These are phyloP conservation scores for Suhomyces xylopsoci DNA, from an alignment of 805 yeast species.

Conservation along the genomic window DNA sequence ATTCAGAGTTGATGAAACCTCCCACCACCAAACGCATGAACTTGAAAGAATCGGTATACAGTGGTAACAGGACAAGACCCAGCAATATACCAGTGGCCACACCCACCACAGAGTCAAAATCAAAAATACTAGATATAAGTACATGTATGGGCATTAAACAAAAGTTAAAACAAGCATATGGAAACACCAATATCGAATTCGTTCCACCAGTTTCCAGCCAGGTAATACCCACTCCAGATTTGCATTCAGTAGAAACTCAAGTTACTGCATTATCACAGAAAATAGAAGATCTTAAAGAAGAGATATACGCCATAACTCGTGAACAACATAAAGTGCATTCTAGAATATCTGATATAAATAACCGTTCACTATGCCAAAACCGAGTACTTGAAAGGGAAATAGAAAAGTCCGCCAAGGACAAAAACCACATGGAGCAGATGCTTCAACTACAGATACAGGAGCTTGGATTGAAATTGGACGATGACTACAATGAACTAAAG, in stretches of 20 bases:
- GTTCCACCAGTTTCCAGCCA: not conserved
- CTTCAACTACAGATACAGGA: slow-evolving; percentile 29
- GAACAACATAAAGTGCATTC: slow-evolving; percentile 7
- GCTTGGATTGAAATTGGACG: slow-evolving; percentile 21
- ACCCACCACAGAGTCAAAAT: not conserved
- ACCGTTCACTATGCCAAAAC: slow-evolving; percentile 1
- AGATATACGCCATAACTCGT: slow-evolving; percentile 7
- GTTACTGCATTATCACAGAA: slow-evolving; percentile 6
- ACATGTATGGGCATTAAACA: slow-evolving; percentile 5
- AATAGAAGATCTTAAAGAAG: slow-evolving; percentile 11
- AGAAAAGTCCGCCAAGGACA: slow-evolving; percentile 16
- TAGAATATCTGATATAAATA: slow-evolving; percentile 5
- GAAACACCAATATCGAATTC: not conserved
- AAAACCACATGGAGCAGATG: slow-evolving; percentile 26
- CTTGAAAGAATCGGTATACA: slow-evolving; percentile 4
- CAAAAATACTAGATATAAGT: slow-evolving; percentile 3
- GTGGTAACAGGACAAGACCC: slow-evolving; percentile 5
- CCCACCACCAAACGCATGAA: slow-evolving; percentile 5
- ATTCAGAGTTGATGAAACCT: not conserved
- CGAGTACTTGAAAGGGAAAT: slow-evolving; percentile 7
- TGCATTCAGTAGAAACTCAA: slow-evolving; percentile 6
- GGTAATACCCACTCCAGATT: not conserved
- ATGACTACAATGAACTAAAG: slow-evolving; percentile 28
- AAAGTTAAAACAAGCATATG: slow-evolving; percentile 4
- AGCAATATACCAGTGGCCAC: slow-evolving; percentile 2